Evolutionary conservation across 257 asterid species (phyloP).

Genomic region (Vinca minor): DNA sequence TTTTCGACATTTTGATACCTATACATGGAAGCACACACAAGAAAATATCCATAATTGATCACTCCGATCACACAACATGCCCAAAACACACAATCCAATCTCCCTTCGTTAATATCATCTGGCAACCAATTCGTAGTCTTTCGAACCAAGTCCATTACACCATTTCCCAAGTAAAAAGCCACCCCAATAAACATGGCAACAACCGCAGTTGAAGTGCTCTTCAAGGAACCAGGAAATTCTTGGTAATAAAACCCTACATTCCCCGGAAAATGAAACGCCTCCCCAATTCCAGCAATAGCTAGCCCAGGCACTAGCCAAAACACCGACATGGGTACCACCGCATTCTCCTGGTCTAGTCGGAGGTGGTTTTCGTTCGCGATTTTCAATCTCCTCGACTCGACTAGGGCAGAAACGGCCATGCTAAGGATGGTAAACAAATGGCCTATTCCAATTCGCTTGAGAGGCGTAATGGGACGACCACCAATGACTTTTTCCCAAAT

Average conservation of each 20-base stretch:
- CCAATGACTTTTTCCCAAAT: constrained; percentile 29
- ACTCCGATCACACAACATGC: constrained; percentile 40
- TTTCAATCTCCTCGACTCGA: constrained; percentile 28
- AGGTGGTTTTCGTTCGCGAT: constrained; percentile 1
- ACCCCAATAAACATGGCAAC: constrained; percentile 26
- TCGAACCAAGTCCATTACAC: constrained; percentile 25
- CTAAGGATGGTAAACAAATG: constrained; percentile 32
- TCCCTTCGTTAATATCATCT: constrained; percentile 53
- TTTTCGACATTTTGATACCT: constrained; percentile 18
- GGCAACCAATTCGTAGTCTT: constrained; percentile 51
- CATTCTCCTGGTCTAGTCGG: constrained; percentile 10
- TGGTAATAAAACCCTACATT: constrained; percentile 24
- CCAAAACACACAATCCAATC: constrained; percentile 67
- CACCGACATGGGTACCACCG: constrained; percentile 23
- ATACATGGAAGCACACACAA: constrained; percentile 33
- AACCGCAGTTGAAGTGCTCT: constrained; percentile 27
- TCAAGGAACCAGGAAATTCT: constrained; percentile 29
- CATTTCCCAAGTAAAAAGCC: constrained; percentile 25
- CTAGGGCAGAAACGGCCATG: constrained; percentile 45
- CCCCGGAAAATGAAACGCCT: constrained; percentile 34
- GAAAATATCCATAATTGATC: constrained; percentile 37
- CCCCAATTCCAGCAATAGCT: constrained; percentile 32
- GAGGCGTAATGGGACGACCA: constrained; percentile 36
- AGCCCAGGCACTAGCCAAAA: constrained; percentile 33
- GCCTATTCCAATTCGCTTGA: constrained; percentile 55